A percentile compares a stretch with the other conserved stretches of the same genome.
Evolutionary conservation across 176 grass and related monocot genomes (phyloP).

Genomic region (Oryza nivara): DNA sequence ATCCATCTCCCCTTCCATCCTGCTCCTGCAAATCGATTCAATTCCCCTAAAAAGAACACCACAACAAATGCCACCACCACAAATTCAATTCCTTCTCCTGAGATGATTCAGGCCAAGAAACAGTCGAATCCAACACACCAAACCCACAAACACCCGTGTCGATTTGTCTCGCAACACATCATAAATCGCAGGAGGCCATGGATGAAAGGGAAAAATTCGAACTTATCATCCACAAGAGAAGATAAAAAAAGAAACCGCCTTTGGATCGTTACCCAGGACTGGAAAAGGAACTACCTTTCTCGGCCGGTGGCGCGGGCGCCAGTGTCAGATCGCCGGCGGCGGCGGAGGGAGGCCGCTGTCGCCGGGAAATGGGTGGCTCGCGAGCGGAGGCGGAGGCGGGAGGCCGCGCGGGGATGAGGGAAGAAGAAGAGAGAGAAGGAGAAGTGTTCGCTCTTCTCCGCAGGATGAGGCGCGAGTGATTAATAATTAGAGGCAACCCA

Average conservation of each 20-base stretch:
- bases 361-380: neutral
- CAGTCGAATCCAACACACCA: neutral
- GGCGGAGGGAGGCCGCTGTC: neutral
- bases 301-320: neutral
- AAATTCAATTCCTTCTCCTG: neutral
- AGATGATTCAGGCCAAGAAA: no score
- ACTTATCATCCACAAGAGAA: neutral
- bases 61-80: neutral
- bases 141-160: neutral
- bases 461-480: neutral
- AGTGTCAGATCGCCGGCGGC: neutral
- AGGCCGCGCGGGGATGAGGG: neutral
- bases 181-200: neutral
- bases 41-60: neutral
- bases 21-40: conserved; percentile 40
- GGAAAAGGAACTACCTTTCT: neutral
- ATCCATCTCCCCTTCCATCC: conserved; percentile 49
- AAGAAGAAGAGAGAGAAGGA: neutral
- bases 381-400: neutral
- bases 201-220: neutral
- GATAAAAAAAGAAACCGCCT: neutral
- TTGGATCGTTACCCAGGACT: neutral
- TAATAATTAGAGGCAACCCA: neutral
- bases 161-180: neutral
- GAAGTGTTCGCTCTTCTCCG: no score